Percentiles rank a stretch among this genome's conserved stretches.
Evolutionary conservation across 257 asterid genomes (phyloP).

Genomic region (Vinca minor): DNA sequence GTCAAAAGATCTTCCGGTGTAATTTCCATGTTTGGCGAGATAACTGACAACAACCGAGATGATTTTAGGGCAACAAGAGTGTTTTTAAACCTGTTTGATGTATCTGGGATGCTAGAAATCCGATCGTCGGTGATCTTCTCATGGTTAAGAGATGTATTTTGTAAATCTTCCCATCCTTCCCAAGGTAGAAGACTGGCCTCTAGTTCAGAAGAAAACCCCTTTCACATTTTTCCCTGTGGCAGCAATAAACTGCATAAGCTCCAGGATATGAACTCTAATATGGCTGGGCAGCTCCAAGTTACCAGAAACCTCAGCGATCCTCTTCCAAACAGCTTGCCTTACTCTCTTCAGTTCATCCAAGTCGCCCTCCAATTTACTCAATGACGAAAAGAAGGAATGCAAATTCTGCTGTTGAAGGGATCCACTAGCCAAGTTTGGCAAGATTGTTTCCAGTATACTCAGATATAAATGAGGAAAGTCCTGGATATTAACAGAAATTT

Average conservation of each 20-base stretch:
- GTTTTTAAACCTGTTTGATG: conserved; percentile 42
- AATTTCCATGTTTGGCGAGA: conserved; percentile 57
- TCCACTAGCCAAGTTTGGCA: conserved; percentile 51
- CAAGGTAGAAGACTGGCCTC: conserved; percentile 52
- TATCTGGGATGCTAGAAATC: conserved; percentile 26
- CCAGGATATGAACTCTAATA: conserved; percentile 61
- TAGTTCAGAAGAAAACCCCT: conserved; percentile 29
- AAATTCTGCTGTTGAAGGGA: conserved; percentile 36
- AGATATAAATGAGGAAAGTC: conserved; percentile 65
- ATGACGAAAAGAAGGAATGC: conserved; percentile 51
- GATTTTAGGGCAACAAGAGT: conserved; percentile 87
- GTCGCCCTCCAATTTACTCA: conserved; percentile 71
- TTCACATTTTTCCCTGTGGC: conserved; percentile 41
- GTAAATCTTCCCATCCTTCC: conserved; percentile 77
- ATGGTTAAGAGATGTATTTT: conserved; percentile 22
- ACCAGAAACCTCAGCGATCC: conserved; percentile 57
- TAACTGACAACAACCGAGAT: conserved; percentile 56
- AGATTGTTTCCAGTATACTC: conserved; percentile 45
- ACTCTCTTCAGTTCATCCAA: conserved; percentile 49
- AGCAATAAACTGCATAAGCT: conserved; percentile 77
- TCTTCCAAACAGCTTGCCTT: conserved; percentile 68
- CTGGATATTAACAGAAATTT: conserved; percentile 31
- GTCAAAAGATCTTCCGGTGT: conserved; percentile 57
- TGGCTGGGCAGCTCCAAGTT: conserved; percentile 62
- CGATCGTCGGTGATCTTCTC: conserved; percentile 30